Base-by-base conservation (phyloP, 192 early-diverging fungal species). In the Entomortierella lignicola region DNA sequence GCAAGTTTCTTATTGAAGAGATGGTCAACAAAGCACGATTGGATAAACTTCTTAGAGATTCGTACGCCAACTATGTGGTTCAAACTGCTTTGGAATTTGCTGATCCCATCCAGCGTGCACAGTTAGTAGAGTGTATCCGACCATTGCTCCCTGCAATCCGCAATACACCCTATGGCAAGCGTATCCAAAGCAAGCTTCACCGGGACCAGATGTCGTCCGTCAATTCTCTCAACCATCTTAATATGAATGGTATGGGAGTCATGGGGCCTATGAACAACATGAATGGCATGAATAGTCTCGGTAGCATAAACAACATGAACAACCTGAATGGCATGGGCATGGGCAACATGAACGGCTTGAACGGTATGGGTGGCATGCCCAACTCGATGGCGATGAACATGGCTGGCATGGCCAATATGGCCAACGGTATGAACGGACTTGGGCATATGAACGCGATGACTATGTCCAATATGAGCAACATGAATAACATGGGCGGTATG, bases 41-140 rank as follows among this genome's bases (percentile, higher is more conserved):
- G 53, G 94, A 96, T 30, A 91, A 90, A 61, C 87, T 96, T 12
- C 82, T 96, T 55, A 86, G 92, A 13, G 95, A 96, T 67, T 94
- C 92, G 15, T 96, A 91, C 71, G 95, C 92, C 48, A 96, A 96
- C 73, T 96, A 95, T 72, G 95, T 96, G 2, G 91, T 96, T 21
- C 95, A 96, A 81, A 96, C 94, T 2, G 91, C 94, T 32, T 72
- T 96, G 51, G 95, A 96, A 61, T 93, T 87, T 72, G 90, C 93
- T 8, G 91, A 94, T 43, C 87, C 85, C 52, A 82, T 88, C 25
- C 94, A 94, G 83, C 87, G 91, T 26, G 60, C 67, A 1, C 86
- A 89, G 84, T 71, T 96, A 20, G 87, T 95, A 23, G 95, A 96
- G 37, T 89, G 90, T 54, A 94, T 96, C 71, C 79, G 89, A 6